phyloP scores from a whole-genome alignment of 495 filamentous ascomycete species.

The Talaromyces borbonicus region DNA sequence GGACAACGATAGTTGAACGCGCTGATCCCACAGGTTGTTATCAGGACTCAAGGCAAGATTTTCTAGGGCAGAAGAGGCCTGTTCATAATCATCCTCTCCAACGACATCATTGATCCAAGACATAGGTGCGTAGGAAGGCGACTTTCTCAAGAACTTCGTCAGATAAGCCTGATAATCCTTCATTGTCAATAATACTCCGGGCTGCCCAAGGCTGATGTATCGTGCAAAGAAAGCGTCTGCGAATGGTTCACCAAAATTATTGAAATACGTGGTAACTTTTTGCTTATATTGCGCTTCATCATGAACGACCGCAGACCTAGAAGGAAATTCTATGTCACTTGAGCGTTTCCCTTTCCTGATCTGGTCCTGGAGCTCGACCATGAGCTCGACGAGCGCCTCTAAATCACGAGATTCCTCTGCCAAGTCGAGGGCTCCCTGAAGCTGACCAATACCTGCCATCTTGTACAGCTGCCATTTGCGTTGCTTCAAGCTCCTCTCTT shows the following conservation, averaged over 20 bases:
- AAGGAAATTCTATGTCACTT: not conserved
- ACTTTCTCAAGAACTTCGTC: conserved; percentile 63
- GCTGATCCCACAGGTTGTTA: conserved; percentile 75
- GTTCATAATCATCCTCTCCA: conserved; percentile 58
- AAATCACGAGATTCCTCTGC: conserved; percentile 68
- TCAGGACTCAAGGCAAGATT: conserved; percentile 56
- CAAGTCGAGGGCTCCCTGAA: conserved; percentile 56
- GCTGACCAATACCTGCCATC: conserved; percentile 58
- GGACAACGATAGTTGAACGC: conserved; percentile 78
- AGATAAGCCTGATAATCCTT: conserved; percentile 55
- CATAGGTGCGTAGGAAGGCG: conserved; percentile 61
- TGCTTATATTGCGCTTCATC: conserved; percentile 22
- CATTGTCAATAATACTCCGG: conserved; percentile 54
- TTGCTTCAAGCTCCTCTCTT: conserved; percentile 39
- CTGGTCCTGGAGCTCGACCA: conserved; percentile 39
- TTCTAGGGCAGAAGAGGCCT: conserved; percentile 57
- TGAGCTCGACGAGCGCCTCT: conserved; percentile 55
- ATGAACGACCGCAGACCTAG: conserved; percentile 1
- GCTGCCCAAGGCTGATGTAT: conserved; percentile 53
- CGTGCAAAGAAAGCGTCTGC: conserved; percentile 72
- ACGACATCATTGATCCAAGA: conserved; percentile 90
- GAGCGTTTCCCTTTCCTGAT: conserved; percentile 8
- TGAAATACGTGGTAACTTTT: conserved; percentile 53
- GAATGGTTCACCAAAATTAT: conserved; percentile 63
- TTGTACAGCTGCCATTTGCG: conserved; percentile 49